Percentiles rank a stretch among this genome's conserved stretches.
Evolutionary conservation across 257 asterid genomes (phyloP).

Genomic region (Plantago elongata): DNA sequence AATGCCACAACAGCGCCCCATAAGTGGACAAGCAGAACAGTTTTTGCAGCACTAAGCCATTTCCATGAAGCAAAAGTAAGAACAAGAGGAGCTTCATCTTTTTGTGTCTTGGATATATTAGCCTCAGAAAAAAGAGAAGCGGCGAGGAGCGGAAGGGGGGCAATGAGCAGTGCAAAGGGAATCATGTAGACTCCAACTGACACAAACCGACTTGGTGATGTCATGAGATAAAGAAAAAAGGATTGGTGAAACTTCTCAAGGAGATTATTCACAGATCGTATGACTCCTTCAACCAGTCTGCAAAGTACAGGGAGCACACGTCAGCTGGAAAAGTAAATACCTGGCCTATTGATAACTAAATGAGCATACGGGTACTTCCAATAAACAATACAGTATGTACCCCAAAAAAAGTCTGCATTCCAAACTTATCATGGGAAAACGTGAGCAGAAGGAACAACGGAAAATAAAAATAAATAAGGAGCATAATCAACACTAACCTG

Average conservation of each 20-base stretch:
- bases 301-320: slow-evolving; percentile 16
- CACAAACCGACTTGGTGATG: slow-evolving; percentile 71
- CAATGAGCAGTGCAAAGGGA: slow-evolving; percentile 74
- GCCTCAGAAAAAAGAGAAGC: slow-evolving; percentile 72
- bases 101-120: slow-evolving; percentile 22
- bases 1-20: slow-evolving; percentile 72
- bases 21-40: slow-evolving; percentile 58
- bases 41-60: slow-evolving; percentile 82
- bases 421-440: background rate
- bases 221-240: slow-evolving; percentile 80
- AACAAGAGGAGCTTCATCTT: slow-evolving; percentile 24
- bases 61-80: slow-evolving; percentile 57
- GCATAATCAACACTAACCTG: slow-evolving; percentile 43
- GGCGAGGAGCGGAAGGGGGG: slow-evolving; percentile 87
- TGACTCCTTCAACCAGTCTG: slow-evolving; percentile 93
- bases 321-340: slow-evolving; percentile 16
- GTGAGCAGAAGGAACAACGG: background rate
- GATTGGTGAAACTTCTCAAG: slow-evolving; percentile 99
- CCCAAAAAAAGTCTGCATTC: slow-evolving; percentile 1
- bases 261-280: slow-evolving; percentile 84
- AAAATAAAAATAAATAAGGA: background rate
- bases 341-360: background rate
- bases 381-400: slow-evolving; percentile 9
- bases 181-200: slow-evolving; percentile 96
- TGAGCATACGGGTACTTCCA: slow-evolving; percentile 3